These are phyloP conservation scores for Crepidotus variabilis DNA, from an alignment of 768 basidiomycete genomes.

Conservation along the genomic window DNA sequence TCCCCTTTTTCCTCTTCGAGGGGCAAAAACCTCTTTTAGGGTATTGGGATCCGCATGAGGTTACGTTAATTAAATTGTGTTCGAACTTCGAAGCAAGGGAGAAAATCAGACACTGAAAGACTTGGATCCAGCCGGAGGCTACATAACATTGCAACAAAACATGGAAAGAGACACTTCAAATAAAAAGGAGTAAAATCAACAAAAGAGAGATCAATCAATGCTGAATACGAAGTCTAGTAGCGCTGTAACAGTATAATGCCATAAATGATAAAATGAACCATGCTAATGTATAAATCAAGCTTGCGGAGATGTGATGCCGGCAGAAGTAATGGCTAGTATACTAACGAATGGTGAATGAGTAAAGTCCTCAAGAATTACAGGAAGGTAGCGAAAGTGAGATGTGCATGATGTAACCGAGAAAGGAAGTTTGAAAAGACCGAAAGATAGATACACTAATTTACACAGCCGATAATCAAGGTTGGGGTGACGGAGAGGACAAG, in stretches of 20 bases:
- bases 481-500: constrained; percentile 6
- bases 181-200: too few relatives aligned
- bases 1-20: neutral
- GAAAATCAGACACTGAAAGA: too few relatives aligned
- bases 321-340: neutral
- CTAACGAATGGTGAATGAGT: neutral
- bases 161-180: too few relatives aligned
- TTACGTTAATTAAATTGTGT: neutral
- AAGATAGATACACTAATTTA: neutral
- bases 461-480: neutral
- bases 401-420: neutral
- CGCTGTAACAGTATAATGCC: neutral
- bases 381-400: neutral
- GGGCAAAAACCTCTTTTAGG: neutral
- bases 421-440: neutral
- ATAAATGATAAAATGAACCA: neutral
- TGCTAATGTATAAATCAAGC: neutral
- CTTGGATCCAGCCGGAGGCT: too few relatives aligned
- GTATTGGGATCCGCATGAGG: neutral
- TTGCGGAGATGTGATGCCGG: neutral
- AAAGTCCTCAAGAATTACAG: neutral
- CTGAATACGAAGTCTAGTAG: too few relatives aligned
- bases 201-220: too few relatives aligned
- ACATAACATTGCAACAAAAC: too few relatives aligned
- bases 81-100: too few relatives aligned